Conservation (phyloP, 2,329 filamentous ascomycete genomes). For the Beauveria australis region DNA sequence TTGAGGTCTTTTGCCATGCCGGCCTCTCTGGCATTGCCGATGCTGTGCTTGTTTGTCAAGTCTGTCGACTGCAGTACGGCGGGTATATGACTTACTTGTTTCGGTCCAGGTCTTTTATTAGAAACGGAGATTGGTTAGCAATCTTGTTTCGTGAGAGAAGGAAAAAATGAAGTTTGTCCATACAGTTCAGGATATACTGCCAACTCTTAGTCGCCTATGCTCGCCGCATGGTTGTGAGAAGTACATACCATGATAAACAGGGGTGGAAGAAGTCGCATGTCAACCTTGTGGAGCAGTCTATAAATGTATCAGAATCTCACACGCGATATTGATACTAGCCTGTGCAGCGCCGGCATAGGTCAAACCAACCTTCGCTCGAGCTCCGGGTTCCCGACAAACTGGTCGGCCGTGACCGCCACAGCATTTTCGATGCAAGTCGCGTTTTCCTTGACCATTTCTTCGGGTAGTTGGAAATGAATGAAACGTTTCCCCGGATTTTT, state of each 20-base stretch:
- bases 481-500: not conserved
- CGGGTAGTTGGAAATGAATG: not conserved
- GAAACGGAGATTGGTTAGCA: too few relatives aligned
- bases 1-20: slow-evolving; percentile 11
- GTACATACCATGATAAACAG: slow-evolving; percentile 6
- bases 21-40: slow-evolving; percentile 12
- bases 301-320: not conserved
- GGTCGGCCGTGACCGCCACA: not conserved
- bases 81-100: not conserved
- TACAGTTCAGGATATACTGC: not conserved
- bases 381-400: not conserved
- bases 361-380: slow-evolving; percentile 1
- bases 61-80: not conserved
- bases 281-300: slow-evolving; percentile 4
- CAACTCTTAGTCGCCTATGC: not conserved
- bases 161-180: not conserved
- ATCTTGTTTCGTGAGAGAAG: too few relatives aligned
- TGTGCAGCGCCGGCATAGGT: not conserved
- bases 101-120: not conserved
- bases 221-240: not conserved
- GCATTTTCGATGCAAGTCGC: not conserved
- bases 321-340: not conserved
- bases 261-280: slow-evolving; percentile 3
- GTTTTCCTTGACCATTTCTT: not conserved
- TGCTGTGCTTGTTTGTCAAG: not conserved